Conservation (phyloP, 352 stramenopile species). For the Globisporangium spinosum region DNA sequence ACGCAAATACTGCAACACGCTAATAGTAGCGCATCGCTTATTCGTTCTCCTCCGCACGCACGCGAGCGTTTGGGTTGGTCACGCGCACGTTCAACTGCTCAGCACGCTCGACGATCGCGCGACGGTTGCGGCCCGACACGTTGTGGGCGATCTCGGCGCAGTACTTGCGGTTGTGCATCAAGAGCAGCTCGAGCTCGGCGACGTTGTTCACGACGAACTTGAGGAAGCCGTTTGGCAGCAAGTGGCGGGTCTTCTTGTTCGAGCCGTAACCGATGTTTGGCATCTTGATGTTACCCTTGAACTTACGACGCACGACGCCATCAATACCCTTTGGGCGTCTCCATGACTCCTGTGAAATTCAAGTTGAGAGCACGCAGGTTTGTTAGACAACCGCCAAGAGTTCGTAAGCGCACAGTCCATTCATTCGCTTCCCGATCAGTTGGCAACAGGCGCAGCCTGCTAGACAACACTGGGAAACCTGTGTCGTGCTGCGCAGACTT, state of each 20-base stretch:
- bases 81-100: constrained; percentile 98
- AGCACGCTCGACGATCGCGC: constrained; percentile 96
- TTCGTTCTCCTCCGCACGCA: constrained; percentile 96
- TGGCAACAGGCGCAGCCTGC: not conserved
- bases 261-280: constrained; percentile 99
- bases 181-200: constrained; percentile 95
- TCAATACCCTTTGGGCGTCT: constrained; percentile 99
- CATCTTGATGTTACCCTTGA: constrained; percentile 98
- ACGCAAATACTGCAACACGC: constrained; percentile 7
- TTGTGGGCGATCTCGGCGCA: constrained; percentile 98
- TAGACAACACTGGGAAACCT: not conserved
- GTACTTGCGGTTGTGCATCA: constrained; percentile 97
- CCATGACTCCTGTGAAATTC: constrained; percentile 87
- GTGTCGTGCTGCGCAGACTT: not conserved
- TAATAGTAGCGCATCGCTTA: constrained; percentile 37
- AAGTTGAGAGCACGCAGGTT: not conserved
- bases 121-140: constrained; percentile 95
- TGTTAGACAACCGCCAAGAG: not conserved
- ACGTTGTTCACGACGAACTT: constrained; percentile 99
- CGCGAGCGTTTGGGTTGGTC: constrained; percentile 97
- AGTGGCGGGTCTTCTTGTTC: constrained; percentile 98
- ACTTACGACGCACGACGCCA: constrained; percentile 97
- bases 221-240: constrained; percentile 98
- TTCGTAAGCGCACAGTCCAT: not conserved
- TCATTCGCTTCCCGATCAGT: not conserved